phyloP scores from a whole-genome alignment of 305 asterid species.

The Ilex paraguariensis region DNA sequence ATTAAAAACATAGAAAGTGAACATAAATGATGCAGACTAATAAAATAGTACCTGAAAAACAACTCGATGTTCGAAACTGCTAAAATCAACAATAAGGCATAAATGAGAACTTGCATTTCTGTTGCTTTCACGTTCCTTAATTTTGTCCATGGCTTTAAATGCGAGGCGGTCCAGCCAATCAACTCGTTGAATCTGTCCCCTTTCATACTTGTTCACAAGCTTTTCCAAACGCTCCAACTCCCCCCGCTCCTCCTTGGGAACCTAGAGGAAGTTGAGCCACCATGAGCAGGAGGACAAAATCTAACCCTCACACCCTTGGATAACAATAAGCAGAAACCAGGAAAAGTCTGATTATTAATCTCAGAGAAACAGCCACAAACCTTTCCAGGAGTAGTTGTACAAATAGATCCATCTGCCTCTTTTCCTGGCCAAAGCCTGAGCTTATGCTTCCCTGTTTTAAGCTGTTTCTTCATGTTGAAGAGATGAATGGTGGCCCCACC shows the following conservation, averaged over 20 bases:
- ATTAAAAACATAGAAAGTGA: neutral
- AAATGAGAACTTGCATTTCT: slow-evolving; percentile 89
- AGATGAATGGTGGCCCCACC: slow-evolving; percentile 96
- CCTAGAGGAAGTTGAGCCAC: slow-evolving; percentile 38
- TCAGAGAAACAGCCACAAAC: neutral
- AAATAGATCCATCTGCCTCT: slow-evolving; percentile 94
- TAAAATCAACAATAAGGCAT: slow-evolving; percentile 71
- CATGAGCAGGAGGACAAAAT: slow-evolving; percentile 13
- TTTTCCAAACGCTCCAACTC: slow-evolving; percentile 93
- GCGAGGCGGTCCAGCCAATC: slow-evolving; percentile 98
- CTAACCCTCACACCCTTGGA: neutral
- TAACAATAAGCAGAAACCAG: slow-evolving; percentile 27
- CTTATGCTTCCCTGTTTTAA: slow-evolving; percentile 91
- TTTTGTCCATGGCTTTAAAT: slow-evolving; percentile 90
- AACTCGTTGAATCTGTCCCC: slow-evolving; percentile 96
- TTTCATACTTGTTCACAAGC: slow-evolving; percentile 89
- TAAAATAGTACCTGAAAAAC: slow-evolving; percentile 75
- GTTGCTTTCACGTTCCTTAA: slow-evolving; percentile 71
- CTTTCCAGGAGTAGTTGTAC: slow-evolving; percentile 83
- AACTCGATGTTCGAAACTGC: slow-evolving; percentile 96
- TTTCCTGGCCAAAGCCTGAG: slow-evolving; percentile 85
- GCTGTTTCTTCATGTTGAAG: slow-evolving; percentile 86
- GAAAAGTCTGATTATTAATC: too few relatives aligned
- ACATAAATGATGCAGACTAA: slow-evolving; percentile 1
- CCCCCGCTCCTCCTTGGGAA: slow-evolving; percentile 95